Evolutionary conservation across 139 green algal species (phyloP), one percentile per base, ranked within the genome.

Genomic region (Micractinium conductrix): DNA sequence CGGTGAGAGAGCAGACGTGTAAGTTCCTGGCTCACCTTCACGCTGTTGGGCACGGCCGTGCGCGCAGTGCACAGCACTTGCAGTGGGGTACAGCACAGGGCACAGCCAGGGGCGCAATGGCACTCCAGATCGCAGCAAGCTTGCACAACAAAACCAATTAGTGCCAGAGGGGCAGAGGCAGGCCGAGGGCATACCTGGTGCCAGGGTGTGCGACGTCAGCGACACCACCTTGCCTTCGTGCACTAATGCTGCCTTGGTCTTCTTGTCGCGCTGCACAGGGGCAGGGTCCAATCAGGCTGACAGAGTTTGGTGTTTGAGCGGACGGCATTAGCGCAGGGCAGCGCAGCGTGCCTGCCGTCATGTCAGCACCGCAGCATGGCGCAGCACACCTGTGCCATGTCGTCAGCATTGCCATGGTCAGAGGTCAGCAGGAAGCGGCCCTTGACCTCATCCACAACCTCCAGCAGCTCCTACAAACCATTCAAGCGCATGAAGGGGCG

Each of bases 361-460:
- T 38, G 40, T 4, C 38, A 33, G 2, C n/a, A n/a, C 40, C 69
- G 38, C 68, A 8, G 37, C 17, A n/a, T 19, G 17, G 19, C n/a
- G n/a, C 38, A 26, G 40, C 78, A 10, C 48, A 85, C 80, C 87
- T 98, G 93, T 81, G 98, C 96, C 96, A 99, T 99, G 90, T 99
- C 96, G 82, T 99, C 96, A 3, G 94, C 94, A 88, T 99, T 99
- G 81, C 96, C 96, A 83, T 99, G 96, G 89, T 99, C 96, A 0
- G 94, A 87, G 8, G 96, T 98, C 26, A 99, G 69, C 19, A 98
- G 83, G 70, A 87, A 99, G 70, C 97, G 92, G 50, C 91, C 90
- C 67, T 87, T 75, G 9, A 93, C 53, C 69, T 87, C 78, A 38
- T 91, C 70, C 30, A 89, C 83, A 58, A 87, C 79, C 37, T 92